phyloP scores from a whole-genome alignment of 805 yeast genomes.

The Millerozyma miso region DNA sequence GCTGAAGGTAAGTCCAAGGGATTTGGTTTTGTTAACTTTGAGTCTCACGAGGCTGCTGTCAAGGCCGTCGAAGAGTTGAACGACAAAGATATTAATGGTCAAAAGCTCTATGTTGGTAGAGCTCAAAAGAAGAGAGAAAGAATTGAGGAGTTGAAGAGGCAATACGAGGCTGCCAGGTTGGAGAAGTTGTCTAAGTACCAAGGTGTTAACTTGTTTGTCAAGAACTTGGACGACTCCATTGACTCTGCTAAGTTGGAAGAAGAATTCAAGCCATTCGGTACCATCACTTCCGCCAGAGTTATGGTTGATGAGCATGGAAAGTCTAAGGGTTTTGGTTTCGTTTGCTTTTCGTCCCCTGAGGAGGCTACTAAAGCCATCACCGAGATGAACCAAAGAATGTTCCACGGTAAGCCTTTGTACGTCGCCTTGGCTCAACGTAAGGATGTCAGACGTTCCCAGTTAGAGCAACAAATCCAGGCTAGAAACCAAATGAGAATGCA shows the following conservation, averaged over 20 bases:
- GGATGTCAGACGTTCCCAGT: slow-evolving; percentile 94
- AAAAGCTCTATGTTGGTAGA: slow-evolving; percentile 90
- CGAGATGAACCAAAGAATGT: slow-evolving; percentile 97
- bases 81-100: slow-evolving; percentile 80
- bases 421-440: slow-evolving; percentile 99
- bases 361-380: slow-evolving; percentile 98
- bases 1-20: slow-evolving; percentile 88
- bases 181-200: slow-evolving; percentile 93
- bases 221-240: slow-evolving; percentile 91
- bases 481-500: slow-evolving; percentile 98
- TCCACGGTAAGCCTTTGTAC: slow-evolving; percentile 92
- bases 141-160: slow-evolving; percentile 89
- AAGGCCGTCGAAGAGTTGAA: slow-evolving; percentile 90
- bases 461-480: slow-evolving; percentile 96
- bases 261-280: slow-evolving; percentile 90
- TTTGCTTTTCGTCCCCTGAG: slow-evolving; percentile 95
- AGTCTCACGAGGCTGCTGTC: slow-evolving; percentile 79
- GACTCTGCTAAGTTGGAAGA: slow-evolving; percentile 89
- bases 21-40: slow-evolving; percentile 93
- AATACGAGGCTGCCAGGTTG: slow-evolving; percentile 85
- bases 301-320: slow-evolving; percentile 93
- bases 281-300: slow-evolving; percentile 92
- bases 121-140: slow-evolving; percentile 99
- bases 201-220: slow-evolving; percentile 94
- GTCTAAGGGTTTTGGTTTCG: slow-evolving; percentile 98